A percentile compares a stretch with the other conserved stretches of the same genome.
These are phyloP conservation scores for Talaromyces sp. DNA, from an alignment of 2,329 filamentous ascomycete genomes.

Conservation along the genomic window DNA sequence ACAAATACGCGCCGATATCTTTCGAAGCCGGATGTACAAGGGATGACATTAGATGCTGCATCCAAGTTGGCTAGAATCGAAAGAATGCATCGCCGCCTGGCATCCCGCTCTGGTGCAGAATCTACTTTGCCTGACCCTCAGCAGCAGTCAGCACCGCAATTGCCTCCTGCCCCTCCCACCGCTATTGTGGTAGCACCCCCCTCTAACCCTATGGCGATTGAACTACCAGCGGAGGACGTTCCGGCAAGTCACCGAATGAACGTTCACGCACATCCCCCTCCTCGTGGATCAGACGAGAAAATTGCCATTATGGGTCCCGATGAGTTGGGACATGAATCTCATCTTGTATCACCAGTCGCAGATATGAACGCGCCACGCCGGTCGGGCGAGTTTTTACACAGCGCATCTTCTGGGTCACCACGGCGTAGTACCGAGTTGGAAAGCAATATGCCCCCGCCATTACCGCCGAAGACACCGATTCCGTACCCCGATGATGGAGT, in stretches of 20 bases:
- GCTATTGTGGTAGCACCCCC: constrained; percentile 33
- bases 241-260: constrained; percentile 10
- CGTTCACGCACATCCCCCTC: constrained; percentile 28
- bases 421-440: constrained; percentile 35
- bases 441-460: constrained; percentile 56
- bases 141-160: neutral
- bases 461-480: constrained; percentile 75
- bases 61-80: constrained; percentile 80
- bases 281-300: constrained; percentile 60
- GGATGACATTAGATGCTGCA: constrained; percentile 71
- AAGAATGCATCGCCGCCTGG: constrained; percentile 67
- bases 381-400: constrained; percentile 36
- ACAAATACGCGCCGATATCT: constrained; percentile 86
- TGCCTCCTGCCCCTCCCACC: constrained; percentile 25
- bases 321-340: constrained; percentile 37
- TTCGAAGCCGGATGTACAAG: constrained; percentile 67
- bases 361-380: constrained; percentile 26
- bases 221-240: constrained; percentile 56
- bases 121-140: constrained; percentile 19
- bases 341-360: constrained; percentile 27
- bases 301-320: constrained; percentile 62
- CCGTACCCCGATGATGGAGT: constrained; percentile 46
- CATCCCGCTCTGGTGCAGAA: constrained; percentile 44
- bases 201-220: constrained; percentile 51
- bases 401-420: constrained; percentile 34